Percentiles rank a stretch among this genome's conserved stretches.
Evolutionary conservation across 2,329 filamentous ascomycete species (phyloP).

Genomic region (Fusarium citri): DNA sequence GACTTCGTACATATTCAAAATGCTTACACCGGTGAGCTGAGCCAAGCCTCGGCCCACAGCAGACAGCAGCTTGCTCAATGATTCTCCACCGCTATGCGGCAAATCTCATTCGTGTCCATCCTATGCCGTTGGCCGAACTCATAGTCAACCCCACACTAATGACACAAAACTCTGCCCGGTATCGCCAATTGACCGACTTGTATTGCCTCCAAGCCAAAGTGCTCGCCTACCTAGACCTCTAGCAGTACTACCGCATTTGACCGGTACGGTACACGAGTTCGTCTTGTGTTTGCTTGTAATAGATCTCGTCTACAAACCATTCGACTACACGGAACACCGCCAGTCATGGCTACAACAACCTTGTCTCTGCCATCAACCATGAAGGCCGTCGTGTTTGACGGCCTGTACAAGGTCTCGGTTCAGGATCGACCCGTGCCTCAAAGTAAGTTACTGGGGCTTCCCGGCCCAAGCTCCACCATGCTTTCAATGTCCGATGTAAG

Average conservation of each 20-base stretch:
- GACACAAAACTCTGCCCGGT: slow-evolving; percentile 8
- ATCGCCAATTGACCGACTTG: not conserved
- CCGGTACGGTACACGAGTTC: not conserved
- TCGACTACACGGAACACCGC: not conserved
- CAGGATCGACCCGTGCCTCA: slow-evolving; percentile 84
- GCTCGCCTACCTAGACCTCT: not conserved
- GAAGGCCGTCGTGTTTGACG: slow-evolving; percentile 91
- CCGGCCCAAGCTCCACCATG: not conserved
- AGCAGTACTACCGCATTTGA: not conserved
- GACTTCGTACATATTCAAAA: not conserved
- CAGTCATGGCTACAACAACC: not conserved
- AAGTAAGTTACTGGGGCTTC: slow-evolving; percentile 49
- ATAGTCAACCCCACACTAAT: slow-evolving; percentile 27
- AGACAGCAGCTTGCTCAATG: not conserved
- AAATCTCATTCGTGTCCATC: not conserved
- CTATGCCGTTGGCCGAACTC: slow-evolving; percentile 33
- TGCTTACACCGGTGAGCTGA: not conserved
- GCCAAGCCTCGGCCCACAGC: not conserved
- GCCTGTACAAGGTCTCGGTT: slow-evolving; percentile 77
- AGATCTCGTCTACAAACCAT: not conserved
- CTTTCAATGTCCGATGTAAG: not conserved
- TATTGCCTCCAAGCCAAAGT: not conserved
- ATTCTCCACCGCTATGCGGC: slow-evolving; percentile 28
- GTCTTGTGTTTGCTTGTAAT: not conserved
- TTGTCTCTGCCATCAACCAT: slow-evolving; percentile 67